Percentiles rank a stretch among this genome's conserved stretches.
Conservation (phyloP, 1,139 yeast genomes). For the Pichia cactophila region DNA sequence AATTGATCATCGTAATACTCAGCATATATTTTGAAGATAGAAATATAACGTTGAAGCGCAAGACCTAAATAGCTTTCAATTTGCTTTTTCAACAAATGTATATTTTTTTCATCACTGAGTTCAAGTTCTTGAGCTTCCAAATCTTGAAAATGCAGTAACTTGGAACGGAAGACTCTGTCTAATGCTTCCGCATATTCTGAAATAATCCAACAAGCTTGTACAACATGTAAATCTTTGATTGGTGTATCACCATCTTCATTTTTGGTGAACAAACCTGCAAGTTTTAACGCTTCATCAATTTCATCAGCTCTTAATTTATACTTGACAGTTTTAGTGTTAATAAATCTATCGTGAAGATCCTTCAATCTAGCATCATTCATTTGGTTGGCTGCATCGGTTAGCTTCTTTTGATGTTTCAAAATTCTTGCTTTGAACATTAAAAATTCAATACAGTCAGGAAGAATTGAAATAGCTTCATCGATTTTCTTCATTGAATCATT, state of each 20-base stretch:
- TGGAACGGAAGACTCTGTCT: slow-evolving; percentile 33
- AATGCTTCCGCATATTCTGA: slow-evolving; percentile 83
- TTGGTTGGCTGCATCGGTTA: slow-evolving; percentile 51
- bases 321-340: slow-evolving; percentile 82
- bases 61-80: slow-evolving; percentile 50
- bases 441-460: slow-evolving; percentile 80
- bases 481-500: slow-evolving; percentile 47
- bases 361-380: slow-evolving; percentile 68
- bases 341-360: slow-evolving; percentile 85
- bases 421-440: slow-evolving; percentile 76
- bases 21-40: slow-evolving; percentile 59
- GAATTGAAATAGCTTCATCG: slow-evolving; percentile 59
- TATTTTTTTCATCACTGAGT: slow-evolving; percentile 12
- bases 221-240: slow-evolving; percentile 73
- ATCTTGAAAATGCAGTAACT: slow-evolving; percentile 10
- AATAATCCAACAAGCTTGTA: slow-evolving; percentile 92
- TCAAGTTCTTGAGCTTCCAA: not conserved
- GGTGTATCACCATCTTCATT: slow-evolving; percentile 75
- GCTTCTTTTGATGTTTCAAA: slow-evolving; percentile 60
- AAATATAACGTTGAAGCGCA: slow-evolving; percentile 70
- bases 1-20: slow-evolving; percentile 77
- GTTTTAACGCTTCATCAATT: slow-evolving; percentile 66
- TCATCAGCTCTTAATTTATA: slow-evolving; percentile 76
- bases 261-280: slow-evolving; percentile 76
- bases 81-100: slow-evolving; percentile 25